phyloP scores from a whole-genome alignment of 2,329 filamentous ascomycete species.

The Hypoxylon sp. region DNA sequence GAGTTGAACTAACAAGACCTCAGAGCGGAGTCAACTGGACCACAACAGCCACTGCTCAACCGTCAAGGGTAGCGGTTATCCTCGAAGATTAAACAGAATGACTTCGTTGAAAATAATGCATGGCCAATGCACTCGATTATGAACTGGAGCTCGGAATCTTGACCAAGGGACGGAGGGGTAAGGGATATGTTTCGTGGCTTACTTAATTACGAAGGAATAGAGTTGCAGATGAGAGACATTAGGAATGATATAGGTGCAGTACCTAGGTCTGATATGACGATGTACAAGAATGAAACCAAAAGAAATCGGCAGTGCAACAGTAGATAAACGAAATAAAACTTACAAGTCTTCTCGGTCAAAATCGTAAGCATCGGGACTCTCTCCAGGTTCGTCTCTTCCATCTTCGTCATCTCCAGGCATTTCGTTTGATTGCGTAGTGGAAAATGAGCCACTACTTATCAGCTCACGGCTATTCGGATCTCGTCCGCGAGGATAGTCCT shows the following conservation, averaged over 20 bases:
- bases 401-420: conserved; percentile 51
- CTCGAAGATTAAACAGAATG: conserved; percentile 11
- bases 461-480: conserved; percentile 45
- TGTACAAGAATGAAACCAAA: conserved; percentile 34
- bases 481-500: conserved; percentile 50
- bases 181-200: conserved; percentile 21
- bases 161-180: conserved; percentile 25
- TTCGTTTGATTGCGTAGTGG: conserved; percentile 46
- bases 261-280: conserved; percentile 35
- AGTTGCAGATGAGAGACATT: conserved; percentile 9
- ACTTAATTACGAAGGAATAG: conserved; percentile 14
- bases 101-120: conserved; percentile 7
- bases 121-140: conserved; percentile 11
- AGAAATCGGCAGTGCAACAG: conserved; percentile 31
- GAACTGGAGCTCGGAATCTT: conserved; percentile 11
- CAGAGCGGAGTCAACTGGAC: conserved; percentile 35
- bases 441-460: conserved; percentile 39
- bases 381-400: conserved; percentile 40
- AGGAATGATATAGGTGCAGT: conserved; percentile 11
- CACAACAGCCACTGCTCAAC: conserved; percentile 14
- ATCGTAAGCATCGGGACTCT: conserved; percentile 54
- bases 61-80: conserved; percentile 21
- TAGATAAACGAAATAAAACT: conserved; percentile 39
- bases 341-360: conserved; percentile 53
- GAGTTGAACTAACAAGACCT: conserved; percentile 5